These are phyloP conservation scores for Aspergillus kassunensis DNA, from an alignment of 495 filamentous ascomycete species.

Conservation along the genomic window DNA sequence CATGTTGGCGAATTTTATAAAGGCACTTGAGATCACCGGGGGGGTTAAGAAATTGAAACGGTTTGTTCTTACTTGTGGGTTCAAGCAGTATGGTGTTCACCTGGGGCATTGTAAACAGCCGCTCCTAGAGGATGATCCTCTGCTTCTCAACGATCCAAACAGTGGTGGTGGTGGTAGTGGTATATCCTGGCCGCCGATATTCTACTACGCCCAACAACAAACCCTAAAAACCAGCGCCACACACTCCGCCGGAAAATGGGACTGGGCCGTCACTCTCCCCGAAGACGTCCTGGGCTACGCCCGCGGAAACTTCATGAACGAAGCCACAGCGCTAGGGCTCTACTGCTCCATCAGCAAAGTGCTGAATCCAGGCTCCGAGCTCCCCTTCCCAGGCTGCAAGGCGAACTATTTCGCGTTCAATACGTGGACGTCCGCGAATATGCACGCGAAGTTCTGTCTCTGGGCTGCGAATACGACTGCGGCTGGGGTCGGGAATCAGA, in stretches of 20 bases:
- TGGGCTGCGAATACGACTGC: conserved; percentile 46
- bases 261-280: conserved; percentile 49
- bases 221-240: conserved; percentile 29
- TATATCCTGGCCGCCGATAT: conserved; percentile 32
- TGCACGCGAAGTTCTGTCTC: conserved; percentile 51
- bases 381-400: conserved; percentile 46
- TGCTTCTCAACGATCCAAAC: too few species aligned
- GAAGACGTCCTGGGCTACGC: conserved; percentile 49
- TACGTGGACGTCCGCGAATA: conserved; percentile 44
- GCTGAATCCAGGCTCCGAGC: conserved; percentile 36
- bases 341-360: conserved; percentile 49
- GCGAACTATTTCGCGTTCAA: conserved; percentile 49
- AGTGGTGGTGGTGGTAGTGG: too few species aligned
- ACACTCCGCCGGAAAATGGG: conserved; percentile 25
- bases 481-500: conserved; percentile 43
- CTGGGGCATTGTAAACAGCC: conserved; percentile 43
- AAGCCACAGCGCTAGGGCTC: conserved; percentile 44
- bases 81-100: conserved; percentile 57
- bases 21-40: conserved; percentile 43
- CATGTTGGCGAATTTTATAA: conserved; percentile 50
- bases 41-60: conserved; percentile 40
- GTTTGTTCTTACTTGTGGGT: conserved; percentile 50
- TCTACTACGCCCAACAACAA: conserved; percentile 42
- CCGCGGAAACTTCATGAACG: conserved; percentile 54
- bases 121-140: conserved; percentile 44